phyloP scores from a whole-genome alignment of 441 rosid species.

The Sinapis alba region DNA sequence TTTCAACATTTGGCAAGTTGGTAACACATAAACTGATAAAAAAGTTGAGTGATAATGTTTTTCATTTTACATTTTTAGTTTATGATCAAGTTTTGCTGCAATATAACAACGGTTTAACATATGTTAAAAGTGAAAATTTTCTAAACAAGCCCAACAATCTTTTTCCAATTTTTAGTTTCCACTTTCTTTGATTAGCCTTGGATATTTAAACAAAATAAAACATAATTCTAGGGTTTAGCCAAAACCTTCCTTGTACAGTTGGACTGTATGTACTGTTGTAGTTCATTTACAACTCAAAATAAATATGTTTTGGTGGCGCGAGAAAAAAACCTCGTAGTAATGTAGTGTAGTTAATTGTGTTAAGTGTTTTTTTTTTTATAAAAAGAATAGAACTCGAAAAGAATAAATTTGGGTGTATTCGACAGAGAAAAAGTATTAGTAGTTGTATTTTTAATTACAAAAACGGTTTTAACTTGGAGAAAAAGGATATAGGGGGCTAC shows the following conservation, averaged over 20 bases:
- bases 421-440: constrained; percentile 5
- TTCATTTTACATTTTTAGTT: too few species aligned
- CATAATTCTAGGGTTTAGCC: neutral
- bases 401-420: constrained; percentile 15
- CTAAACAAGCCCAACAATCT: neutral
- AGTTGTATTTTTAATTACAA: neutral
- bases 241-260: neutral
- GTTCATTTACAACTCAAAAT: too few species aligned
- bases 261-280: too few species aligned
- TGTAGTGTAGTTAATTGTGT: constrained; percentile 5
- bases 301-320: constrained; percentile 33
- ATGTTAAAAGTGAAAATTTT: neutral
- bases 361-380: constrained; percentile 27
- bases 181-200: neutral
- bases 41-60: too few species aligned
- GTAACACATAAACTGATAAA: neutral
- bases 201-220: neutral
- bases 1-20: neutral
- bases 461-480: neutral
- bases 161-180: neutral
- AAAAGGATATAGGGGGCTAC: constrained; percentile 20
- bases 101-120: too few species aligned
- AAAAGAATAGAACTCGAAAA: constrained; percentile 30
- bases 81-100: neutral
- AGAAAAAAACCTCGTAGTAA: constrained; percentile 38